Conservation (phyloP, 2,329 filamentous ascomycete species). For the Scedosporium minutisporum region DNA sequence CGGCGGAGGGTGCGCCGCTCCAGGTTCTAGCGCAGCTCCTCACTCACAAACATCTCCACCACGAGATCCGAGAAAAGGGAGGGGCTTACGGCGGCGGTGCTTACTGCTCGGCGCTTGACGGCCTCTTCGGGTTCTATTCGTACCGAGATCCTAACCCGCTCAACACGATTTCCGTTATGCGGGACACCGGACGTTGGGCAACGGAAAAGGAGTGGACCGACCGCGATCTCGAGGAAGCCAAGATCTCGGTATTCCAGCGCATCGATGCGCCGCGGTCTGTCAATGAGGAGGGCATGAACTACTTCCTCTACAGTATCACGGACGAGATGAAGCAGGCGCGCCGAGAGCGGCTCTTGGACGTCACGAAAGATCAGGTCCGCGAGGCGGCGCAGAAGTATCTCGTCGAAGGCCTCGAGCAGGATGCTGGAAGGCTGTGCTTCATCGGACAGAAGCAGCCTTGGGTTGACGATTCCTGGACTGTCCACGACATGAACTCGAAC, state of each 20-base stretch:
- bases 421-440: conserved; percentile 57
- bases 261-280: conserved; percentile 84
- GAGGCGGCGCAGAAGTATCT: conserved; percentile 75
- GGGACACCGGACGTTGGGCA: conserved; percentile 73
- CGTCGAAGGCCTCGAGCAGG: conserved; percentile 53
- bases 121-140: conserved; percentile 87
- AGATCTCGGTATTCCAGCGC: conserved; percentile 85
- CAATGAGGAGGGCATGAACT: conserved; percentile 75
- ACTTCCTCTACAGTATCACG: conserved; percentile 77
- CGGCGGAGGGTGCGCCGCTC: conserved; percentile 65
- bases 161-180: conserved; percentile 80
- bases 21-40: conserved; percentile 85
- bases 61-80: conserved; percentile 95
- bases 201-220: conserved; percentile 71
- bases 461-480: conserved; percentile 63
- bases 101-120: conserved; percentile 68
- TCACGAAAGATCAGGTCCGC: conserved; percentile 69
- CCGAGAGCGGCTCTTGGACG: conserved; percentile 77
- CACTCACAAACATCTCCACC: conserved; percentile 92
- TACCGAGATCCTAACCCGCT: conserved; percentile 93
- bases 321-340: conserved; percentile 82
- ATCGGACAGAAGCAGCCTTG: conserved; percentile 78
- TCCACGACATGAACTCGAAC: conserved; percentile 64
- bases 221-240: conserved; percentile 87
- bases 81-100: conserved; percentile 93